Evolutionary conservation across 371 early-diverging fungal genomes (phyloP).

Genomic region (Chytridium lagenaria): DNA sequence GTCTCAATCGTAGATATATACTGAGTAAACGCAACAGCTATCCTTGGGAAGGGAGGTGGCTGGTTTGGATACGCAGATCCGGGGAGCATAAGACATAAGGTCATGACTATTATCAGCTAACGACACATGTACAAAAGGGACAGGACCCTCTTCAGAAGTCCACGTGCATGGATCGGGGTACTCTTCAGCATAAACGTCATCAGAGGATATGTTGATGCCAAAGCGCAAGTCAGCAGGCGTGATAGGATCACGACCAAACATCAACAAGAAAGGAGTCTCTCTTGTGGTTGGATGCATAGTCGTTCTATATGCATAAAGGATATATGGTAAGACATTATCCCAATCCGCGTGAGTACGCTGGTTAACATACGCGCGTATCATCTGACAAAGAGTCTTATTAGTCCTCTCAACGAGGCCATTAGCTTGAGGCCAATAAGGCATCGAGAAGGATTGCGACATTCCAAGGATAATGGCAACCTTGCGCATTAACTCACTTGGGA

Average conservation of each 20-base stretch:
- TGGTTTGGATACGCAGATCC: no score
- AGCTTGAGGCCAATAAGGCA: conserved; percentile 24
- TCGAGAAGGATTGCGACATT: conserved; percentile 11
- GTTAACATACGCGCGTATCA: conserved; percentile 25
- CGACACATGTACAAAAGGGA: no score
- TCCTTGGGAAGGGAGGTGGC: no score
- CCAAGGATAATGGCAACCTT: neutral
- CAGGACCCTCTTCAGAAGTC: neutral
- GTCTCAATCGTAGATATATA: no score
- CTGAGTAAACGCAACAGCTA: no score
- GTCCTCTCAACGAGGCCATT: conserved; percentile 25
- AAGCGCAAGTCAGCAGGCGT: conserved; percentile 18
- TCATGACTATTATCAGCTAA: no score
- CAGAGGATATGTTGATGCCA: conserved; percentile 1
- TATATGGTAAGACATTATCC: conserved; percentile 21
- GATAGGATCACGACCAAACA: conserved; percentile 14
- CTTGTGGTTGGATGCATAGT: conserved; percentile 15
- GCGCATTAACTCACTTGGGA: conserved; percentile 2
- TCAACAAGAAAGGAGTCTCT: conserved; percentile 24
- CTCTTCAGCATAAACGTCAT: conserved; percentile 4
- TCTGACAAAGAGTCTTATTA: conserved; percentile 21
- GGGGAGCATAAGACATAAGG: no score
- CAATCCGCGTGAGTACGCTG: conserved; percentile 22
- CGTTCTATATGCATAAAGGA: conserved; percentile 20
- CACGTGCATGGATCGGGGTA: neutral